Conservation (phyloP, 2,329 filamentous ascomycete genomes). For the Endoconidiophora laricicola region DNA sequence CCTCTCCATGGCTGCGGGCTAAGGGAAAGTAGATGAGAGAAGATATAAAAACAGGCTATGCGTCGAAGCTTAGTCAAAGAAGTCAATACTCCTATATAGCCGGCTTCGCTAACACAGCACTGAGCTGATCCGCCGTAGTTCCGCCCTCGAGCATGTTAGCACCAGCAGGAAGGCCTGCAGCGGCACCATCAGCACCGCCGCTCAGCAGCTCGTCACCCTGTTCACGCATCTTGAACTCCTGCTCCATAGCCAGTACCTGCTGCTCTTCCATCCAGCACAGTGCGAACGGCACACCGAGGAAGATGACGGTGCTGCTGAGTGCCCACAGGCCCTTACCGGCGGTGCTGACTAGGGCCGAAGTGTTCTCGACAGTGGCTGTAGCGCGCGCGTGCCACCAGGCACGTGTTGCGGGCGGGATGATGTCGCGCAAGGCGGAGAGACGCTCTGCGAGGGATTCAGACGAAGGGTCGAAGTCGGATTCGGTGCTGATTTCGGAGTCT, state of each 20-base stretch:
- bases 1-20: too few species aligned
- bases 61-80: too few species aligned
- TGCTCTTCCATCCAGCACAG: constrained; percentile 91
- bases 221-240: constrained; percentile 92
- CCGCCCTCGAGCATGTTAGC: constrained; percentile 16
- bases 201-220: constrained; percentile 58
- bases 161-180: constrained; percentile 15
- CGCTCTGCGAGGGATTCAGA: constrained; percentile 49
- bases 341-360: constrained; percentile 45
- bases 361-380: constrained; percentile 32
- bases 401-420: constrained; percentile 56
- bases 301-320: constrained; percentile 70
- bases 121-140: constrained; percentile 31
- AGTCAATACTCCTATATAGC: constrained; percentile 27
- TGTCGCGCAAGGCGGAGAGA: constrained; percentile 56
- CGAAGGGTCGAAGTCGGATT: constrained; percentile 49
- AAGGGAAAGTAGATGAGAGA: too few species aligned
- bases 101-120: constrained; percentile 33
- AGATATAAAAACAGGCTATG: too few species aligned
- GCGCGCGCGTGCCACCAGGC: constrained; percentile 47
- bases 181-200: constrained; percentile 21
- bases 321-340: constrained; percentile 83
- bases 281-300: constrained; percentile 85
- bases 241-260: constrained; percentile 93
- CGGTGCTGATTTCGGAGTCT: constrained; percentile 76